Conservation (phyloP, 306 rosid species). For the Corylus avellana region DNA sequence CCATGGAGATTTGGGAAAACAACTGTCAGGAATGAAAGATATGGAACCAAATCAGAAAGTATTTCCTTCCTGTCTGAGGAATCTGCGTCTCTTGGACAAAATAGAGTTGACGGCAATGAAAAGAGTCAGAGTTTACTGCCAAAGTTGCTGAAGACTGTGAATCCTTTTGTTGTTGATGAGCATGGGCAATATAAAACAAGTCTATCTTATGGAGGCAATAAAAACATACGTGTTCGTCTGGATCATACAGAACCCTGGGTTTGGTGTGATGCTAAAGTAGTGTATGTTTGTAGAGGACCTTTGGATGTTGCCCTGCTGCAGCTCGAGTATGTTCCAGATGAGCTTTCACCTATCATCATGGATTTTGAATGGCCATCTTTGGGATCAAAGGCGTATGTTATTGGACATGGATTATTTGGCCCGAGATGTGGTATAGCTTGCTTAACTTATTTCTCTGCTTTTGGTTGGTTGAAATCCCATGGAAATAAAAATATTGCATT, state of each 20-base stretch:
- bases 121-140: conserved; percentile 30
- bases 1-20: conserved; percentile 92
- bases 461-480: conserved; percentile 17
- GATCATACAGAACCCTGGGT: conserved; percentile 71
- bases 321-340: conserved; percentile 69
- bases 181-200: conserved; percentile 34
- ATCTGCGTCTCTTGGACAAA: conserved; percentile 27
- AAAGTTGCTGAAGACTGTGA: conserved; percentile 19
- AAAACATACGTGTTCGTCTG: conserved; percentile 74
- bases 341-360: conserved; percentile 61
- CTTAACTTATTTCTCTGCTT: conserved; percentile 16
- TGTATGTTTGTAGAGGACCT: conserved; percentile 84
- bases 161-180: conserved; percentile 40
- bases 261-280: conserved; percentile 81
- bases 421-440: conserved; percentile 76
- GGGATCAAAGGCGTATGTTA: conserved; percentile 81
- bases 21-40: conserved; percentile 40
- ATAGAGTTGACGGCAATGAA: conserved; percentile 33
- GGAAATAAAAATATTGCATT: neutral
- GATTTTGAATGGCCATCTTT: conserved; percentile 59
- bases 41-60: conserved; percentile 34
- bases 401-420: conserved; percentile 92
- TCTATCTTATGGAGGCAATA: conserved; percentile 36
- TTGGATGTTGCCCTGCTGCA: conserved; percentile 88
- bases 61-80: conserved; percentile 32